phyloP scores from a whole-genome alignment of 2,329 filamentous ascomycete genomes.

The Diplodia seriata region DNA sequence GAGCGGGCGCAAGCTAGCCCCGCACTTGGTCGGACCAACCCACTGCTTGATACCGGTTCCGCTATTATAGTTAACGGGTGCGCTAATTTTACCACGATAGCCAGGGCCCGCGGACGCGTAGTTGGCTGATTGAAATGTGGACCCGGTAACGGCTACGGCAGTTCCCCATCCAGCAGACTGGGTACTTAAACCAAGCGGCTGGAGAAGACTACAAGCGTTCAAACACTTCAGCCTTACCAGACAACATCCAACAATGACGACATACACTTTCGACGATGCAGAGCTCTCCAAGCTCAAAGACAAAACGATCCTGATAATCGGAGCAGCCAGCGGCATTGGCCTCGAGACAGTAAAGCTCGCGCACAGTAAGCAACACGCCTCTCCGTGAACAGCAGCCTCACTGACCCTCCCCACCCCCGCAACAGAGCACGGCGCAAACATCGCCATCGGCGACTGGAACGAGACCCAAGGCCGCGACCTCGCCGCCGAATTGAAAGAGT shows the following conservation, averaged over 20 bases:
- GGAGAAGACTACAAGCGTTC: background rate
- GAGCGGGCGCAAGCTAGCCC: background rate
- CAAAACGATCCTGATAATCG: conserved; percentile 38
- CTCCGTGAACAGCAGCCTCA: background rate
- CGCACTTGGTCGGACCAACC: background rate
- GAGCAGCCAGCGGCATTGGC: conserved; percentile 39
- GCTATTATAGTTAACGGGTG: background rate
- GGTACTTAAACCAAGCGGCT: background rate
- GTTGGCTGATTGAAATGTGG: background rate
- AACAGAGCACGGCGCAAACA: conserved; percentile 37
- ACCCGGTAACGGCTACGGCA: background rate
- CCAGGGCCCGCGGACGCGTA: too few species aligned
- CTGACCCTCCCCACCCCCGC: background rate
- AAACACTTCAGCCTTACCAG: background rate
- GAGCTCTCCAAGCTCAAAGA: conserved; percentile 32
- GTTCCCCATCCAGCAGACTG: background rate
- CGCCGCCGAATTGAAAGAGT: conserved; percentile 31
- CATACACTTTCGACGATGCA: background rate
- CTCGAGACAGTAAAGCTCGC: conserved; percentile 36
- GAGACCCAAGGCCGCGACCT: conserved; percentile 33
- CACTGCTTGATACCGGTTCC: background rate
- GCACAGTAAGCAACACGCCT: conserved; percentile 33
- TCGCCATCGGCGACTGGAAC: conserved; percentile 39
- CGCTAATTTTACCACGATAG: background rate
- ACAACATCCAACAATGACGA: background rate